Evolutionary conservation across 2,329 filamentous ascomycete species (phyloP).

Genomic region (Lachnellula arida): DNA sequence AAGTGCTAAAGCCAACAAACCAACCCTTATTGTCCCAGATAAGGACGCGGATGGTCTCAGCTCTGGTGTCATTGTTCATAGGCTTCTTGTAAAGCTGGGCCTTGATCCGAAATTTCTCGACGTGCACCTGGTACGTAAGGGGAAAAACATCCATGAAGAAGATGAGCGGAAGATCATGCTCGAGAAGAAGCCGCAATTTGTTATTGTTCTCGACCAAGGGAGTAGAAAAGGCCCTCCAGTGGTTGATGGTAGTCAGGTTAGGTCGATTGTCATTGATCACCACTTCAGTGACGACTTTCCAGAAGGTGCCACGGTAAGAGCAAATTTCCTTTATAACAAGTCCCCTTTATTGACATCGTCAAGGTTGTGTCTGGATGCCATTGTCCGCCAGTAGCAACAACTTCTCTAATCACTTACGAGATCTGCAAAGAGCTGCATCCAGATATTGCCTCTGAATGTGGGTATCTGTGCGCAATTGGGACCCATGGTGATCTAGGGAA

Average conservation of each 20-base stretch:
- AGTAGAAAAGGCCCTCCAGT: slow-evolving; percentile 51
- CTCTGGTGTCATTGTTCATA: slow-evolving; percentile 58
- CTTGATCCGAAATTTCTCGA: slow-evolving; percentile 48
- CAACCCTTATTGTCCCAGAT: slow-evolving; percentile 59
- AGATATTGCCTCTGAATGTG: slow-evolving; percentile 44
- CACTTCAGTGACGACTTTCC: slow-evolving; percentile 57
- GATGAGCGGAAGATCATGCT: slow-evolving; percentile 48
- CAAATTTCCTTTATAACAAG: not conserved
- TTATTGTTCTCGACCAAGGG: slow-evolving; percentile 64
- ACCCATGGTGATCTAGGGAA: slow-evolving; percentile 64
- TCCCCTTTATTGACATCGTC: slow-evolving; percentile 26
- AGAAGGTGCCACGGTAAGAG: slow-evolving; percentile 27
- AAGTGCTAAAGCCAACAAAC: slow-evolving; percentile 47
- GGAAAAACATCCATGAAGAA: slow-evolving; percentile 52
- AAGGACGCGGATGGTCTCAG: slow-evolving; percentile 65
- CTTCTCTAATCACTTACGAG: slow-evolving; percentile 57
- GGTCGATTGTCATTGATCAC: slow-evolving; percentile 59
- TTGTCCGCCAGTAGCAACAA: slow-evolving; percentile 61
- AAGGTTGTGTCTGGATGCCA: slow-evolving; percentile 57
- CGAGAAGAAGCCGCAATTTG: slow-evolving; percentile 45
- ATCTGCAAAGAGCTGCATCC: slow-evolving; percentile 55
- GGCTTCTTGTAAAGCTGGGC: slow-evolving; percentile 55
- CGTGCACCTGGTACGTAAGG: slow-evolving; percentile 56
- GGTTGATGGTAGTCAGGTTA: slow-evolving; percentile 42
- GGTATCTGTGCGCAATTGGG: slow-evolving; percentile 60